Base-by-base conservation (phyloP, 192 early-diverging fungal species). In the Lunasporangiospora selenospora region DNA sequence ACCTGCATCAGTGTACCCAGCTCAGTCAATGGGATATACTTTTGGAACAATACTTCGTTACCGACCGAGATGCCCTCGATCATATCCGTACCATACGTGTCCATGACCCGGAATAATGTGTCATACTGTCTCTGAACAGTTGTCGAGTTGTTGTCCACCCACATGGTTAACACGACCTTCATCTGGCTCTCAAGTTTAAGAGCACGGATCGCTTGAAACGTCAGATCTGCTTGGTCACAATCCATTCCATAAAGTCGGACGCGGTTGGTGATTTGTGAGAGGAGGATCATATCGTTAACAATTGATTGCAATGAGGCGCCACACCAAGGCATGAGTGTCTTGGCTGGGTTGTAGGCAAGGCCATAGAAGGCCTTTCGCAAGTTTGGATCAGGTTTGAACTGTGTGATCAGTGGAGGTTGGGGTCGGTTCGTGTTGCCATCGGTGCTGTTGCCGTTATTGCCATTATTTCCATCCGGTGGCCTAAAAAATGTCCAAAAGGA, bases 211-310 rank as follows among this genome's bases (percentile, higher is more conserved):
- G 48, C 66, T 18, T 61, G 49, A 19, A 70, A 24, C 7, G 61
- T 58, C 9, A 60, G 31, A 16, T 60, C 58, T 1, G 56, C 66
- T 36, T 70, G 57, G 15, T 38, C 16, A 34, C 66, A 70, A 30
- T 70, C 66, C 57, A 60, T 58, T 9, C 66, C 66, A 26, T 70
- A 70, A 6, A 70, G 23, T 19, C 66, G 47, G 52, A 70, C 61
- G n/a, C 66, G 57, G 4, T 56, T 56, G 13, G 66, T 70, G 11
- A 70, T 23, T 24, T 70, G 66, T 6, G 49, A 70, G 2, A 70
- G 58, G 13, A 70, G 38, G 18, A 51, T 60, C 10, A 70, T 26
- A 39, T 70, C 66, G 18, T 70, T 41, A 29, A 59, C 46, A 4
- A 70, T 51, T 18, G 41, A n/a, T 18, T 51, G 29, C 32, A 53